Conservation (phyloP, 371 early-diverging fungal genomes). For the Massospora cicadina region DNA sequence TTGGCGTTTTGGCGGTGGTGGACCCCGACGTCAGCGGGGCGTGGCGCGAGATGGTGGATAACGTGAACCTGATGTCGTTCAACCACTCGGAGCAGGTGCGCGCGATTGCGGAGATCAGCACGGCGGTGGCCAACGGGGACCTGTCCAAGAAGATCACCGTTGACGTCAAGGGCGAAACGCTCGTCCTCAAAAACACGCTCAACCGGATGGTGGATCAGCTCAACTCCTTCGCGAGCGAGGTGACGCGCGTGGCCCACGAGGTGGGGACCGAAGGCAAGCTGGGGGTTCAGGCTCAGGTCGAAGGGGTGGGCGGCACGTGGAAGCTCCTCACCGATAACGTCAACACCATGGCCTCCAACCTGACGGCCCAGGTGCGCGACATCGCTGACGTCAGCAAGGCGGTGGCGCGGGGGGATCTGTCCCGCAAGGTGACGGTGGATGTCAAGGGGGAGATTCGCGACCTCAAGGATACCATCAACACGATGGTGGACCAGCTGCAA, state of each 20-base stretch:
- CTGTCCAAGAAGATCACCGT: conserved; percentile 43
- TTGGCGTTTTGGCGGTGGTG: conserved; percentile 37
- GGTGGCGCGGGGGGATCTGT: conserved; percentile 29
- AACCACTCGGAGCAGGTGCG: conserved; percentile 49
- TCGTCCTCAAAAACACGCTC: conserved; percentile 45
- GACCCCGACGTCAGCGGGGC: conserved; percentile 34
- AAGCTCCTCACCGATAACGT: conserved; percentile 33
- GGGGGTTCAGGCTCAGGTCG: conserved; percentile 24
- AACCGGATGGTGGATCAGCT: conserved; percentile 44
- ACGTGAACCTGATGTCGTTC: conserved; percentile 42
- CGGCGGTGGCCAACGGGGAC: conserved; percentile 52
- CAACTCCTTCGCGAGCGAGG: conserved; percentile 24
- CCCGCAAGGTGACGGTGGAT: conserved; percentile 23
- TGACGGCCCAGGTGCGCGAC: conserved; percentile 31
- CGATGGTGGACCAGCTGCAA: conserved; percentile 36
- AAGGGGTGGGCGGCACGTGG: conserved; percentile 34
- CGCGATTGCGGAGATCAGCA: conserved; percentile 52
- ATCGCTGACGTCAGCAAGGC: conserved; percentile 31
- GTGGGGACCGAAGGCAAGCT: conserved; percentile 33
- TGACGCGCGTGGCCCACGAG: conserved; percentile 33
- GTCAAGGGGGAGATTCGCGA: conserved; percentile 30
- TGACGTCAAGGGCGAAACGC: conserved; percentile 43
- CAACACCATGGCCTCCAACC: conserved; percentile 30
- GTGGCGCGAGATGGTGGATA: conserved; percentile 48
- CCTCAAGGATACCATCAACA: conserved; percentile 29